phyloP scores from a whole-genome alignment of 108 stramenopile genomes.

The Conticribra weissflogii region DNA sequence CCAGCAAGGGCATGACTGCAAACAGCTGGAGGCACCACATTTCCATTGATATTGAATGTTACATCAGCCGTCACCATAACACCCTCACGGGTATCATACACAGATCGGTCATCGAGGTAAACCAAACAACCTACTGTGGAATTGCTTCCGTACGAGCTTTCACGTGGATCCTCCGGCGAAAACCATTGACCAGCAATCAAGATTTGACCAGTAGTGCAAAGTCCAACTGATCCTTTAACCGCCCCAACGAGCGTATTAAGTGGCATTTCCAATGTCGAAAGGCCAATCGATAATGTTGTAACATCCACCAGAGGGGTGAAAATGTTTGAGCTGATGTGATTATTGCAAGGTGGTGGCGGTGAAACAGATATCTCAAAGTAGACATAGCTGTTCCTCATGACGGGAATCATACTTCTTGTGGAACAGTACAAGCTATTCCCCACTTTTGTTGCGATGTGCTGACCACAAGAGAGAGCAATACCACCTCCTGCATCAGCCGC shows the following conservation, averaged over 20 bases:
- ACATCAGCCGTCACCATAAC: slow-evolving; percentile 85
- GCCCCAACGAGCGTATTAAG: slow-evolving; percentile 93
- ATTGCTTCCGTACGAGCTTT: slow-evolving; percentile 68
- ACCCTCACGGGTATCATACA: slow-evolving; percentile 92
- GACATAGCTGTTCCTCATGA: slow-evolving; percentile 91
- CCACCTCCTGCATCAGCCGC: slow-evolving; percentile 73
- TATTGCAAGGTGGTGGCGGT: slow-evolving; percentile 53
- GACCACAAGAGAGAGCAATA: slow-evolving; percentile 87
- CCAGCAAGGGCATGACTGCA: slow-evolving; percentile 5
- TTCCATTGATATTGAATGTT: slow-evolving; percentile 89
- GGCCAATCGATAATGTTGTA: slow-evolving; percentile 84
- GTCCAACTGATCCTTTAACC: slow-evolving; percentile 90
- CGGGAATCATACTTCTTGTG: slow-evolving; percentile 88
- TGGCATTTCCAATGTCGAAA: slow-evolving; percentile 96
- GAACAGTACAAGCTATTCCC: slow-evolving; percentile 87
- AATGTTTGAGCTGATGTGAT: not conserved
- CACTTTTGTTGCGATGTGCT: slow-evolving; percentile 91
- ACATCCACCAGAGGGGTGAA: slow-evolving; percentile 22
- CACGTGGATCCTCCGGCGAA: slow-evolving; percentile 60
- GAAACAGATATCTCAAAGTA: slow-evolving; percentile 93
- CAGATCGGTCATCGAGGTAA: slow-evolving; percentile 86
- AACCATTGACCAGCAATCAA: slow-evolving; percentile 82
- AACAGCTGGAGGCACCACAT: slow-evolving; percentile 40
- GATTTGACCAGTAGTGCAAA: slow-evolving; percentile 94
- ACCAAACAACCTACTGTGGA: slow-evolving; percentile 94